Evolutionary conservation across 768 basidiomycete genomes (phyloP).

Genomic region (Calocera cornea): DNA sequence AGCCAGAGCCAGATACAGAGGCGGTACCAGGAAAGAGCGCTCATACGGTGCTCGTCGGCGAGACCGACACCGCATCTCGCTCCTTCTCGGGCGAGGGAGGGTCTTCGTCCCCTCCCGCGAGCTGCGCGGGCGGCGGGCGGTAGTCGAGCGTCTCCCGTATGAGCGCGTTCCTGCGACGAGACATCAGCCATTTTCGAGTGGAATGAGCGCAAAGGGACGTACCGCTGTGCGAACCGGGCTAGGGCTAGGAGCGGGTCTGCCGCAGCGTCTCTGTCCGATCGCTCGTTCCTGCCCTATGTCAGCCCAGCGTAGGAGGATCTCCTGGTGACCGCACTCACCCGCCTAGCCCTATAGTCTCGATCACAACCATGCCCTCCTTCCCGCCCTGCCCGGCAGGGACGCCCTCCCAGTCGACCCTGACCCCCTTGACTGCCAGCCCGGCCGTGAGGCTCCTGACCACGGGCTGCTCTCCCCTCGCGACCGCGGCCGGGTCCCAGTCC

Average conservation of each 20-base stretch:
- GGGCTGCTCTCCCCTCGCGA: neutral
- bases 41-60: neutral
- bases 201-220: neutral
- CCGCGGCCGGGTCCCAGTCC: neutral
- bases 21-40: too few species aligned
- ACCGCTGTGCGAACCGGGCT: neutral
- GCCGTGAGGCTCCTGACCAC: neutral
- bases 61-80: neutral
- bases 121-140: neutral
- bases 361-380: neutral
- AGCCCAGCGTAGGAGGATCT: too few species aligned
- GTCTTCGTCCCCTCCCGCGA: neutral
- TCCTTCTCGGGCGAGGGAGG: neutral
- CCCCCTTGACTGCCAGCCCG: neutral
- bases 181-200: neutral
- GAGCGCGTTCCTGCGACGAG: neutral
- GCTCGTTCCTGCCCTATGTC: too few species aligned
- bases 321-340: neutral
- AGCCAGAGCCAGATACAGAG: neutral
- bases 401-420: neutral
- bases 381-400: neutral
- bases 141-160: neutral
- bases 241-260: neutral
- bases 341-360: neutral
- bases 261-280: neutral